Base-by-base conservation (phyloP, 371 early-diverging fungal species). In the Mortierella sp. region DNA sequence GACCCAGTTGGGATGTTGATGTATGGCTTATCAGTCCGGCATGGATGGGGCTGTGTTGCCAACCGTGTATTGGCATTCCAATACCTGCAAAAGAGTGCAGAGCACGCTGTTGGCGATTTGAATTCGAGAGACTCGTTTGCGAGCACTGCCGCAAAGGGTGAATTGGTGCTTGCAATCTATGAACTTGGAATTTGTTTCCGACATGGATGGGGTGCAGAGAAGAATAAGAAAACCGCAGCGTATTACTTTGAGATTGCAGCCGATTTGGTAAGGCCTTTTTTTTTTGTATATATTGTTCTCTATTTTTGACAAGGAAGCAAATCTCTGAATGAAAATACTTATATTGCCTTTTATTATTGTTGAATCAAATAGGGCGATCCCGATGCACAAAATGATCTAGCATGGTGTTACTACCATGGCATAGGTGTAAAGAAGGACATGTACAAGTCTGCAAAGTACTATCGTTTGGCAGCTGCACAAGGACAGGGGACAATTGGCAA, bases 141-240 rank as follows among this genome's bases (percentile, higher is more conserved):
- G 23, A 72, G 73, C 76, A 81, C 61, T 70, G 81, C 76, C 2
- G 88, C 87, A 40, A 83, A 83, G 45, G 84, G 86, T 13, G 89
- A 89, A 61, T 68, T 95, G 54, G 89, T 91, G 1, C 84, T 96
- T 68, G 96, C 96, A 5, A 92, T 97, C 55, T 94, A 93, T 79
- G 97, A 96, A 83, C 87, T 97, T 3, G 96, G 93, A 7, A 86
- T 93, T 68, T 92, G 91, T 70, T 96, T 93, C 84, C 87, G 91
- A 40, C 95, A 96, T 82, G 97, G 97, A 7, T 97, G 97, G 97
- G 97, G 97, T 42, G 95, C 94, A 32, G 87, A 90, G 45, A 94
- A 92, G 66, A 88, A 91, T 79, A 89, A 93, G 68, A 86, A 87
- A 61, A 93, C 91, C 2, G 96, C 96, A 0, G 89, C 90, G 0